These are phyloP conservation scores for Fusarium sp. DNA, from an alignment of 2,329 filamentous ascomycete genomes.

Conservation along the genomic window DNA sequence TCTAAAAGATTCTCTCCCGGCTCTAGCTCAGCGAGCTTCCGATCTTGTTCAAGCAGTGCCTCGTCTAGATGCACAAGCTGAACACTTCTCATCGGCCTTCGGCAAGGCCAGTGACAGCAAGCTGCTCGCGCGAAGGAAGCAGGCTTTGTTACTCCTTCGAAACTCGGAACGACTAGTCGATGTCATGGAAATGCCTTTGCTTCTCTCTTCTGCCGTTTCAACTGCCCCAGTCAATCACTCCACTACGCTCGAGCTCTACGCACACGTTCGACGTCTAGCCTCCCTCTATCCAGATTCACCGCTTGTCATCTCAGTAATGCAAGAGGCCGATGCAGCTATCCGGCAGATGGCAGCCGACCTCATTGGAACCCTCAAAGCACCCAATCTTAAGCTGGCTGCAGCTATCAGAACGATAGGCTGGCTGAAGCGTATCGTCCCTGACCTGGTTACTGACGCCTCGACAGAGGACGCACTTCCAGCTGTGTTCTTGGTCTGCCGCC, in stretches of 20 bases:
- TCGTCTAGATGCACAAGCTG: conserved; percentile 79
- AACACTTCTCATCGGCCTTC: conserved; percentile 85
- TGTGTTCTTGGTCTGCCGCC: conserved; percentile 86
- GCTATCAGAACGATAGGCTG: conserved; percentile 92
- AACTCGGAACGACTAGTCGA: conserved; percentile 92
- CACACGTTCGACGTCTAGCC: conserved; percentile 90
- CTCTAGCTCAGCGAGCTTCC: conserved; percentile 71
- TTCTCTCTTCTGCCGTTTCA: conserved; percentile 83
- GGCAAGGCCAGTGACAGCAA: conserved; percentile 77
- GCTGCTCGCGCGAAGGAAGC: conserved; percentile 78
- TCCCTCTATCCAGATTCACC: conserved; percentile 83
- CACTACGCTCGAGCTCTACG: conserved; percentile 88
- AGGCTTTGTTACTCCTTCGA: conserved; percentile 81
- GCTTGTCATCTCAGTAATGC: conserved; percentile 77
- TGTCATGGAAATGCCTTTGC: conserved; percentile 86
- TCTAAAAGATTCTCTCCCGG: conserved; percentile 77
- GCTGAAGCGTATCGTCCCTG: conserved; percentile 87
- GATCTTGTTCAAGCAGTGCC: conserved; percentile 80
- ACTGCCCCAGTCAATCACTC: conserved; percentile 79
- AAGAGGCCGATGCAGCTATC: conserved; percentile 87
- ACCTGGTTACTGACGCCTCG: conserved; percentile 61
- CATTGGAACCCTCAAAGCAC: conserved; percentile 78
- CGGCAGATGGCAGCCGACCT: conserved; percentile 88
- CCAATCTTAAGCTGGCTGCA: conserved; percentile 85
- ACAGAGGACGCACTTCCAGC: conserved; percentile 79